Evolutionary conservation across 345 rosid species (phyloP), one percentile per base, ranked within the genome.

Genomic region (Trapa bicornis): DNA sequence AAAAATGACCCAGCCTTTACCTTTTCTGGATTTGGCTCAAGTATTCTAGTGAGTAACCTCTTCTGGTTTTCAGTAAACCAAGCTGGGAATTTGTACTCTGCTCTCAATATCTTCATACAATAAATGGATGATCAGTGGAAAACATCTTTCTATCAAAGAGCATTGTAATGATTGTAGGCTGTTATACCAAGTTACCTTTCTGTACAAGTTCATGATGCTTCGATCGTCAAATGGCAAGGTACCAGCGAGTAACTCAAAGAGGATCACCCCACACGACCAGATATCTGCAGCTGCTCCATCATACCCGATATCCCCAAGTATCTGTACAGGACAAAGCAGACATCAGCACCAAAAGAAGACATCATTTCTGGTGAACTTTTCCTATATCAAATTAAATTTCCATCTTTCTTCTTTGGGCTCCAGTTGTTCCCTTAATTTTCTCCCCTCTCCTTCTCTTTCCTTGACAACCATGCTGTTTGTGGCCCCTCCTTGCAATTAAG

Each of bases 211-310:
- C 72, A 83, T 73, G 65, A 93, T 89, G 38, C 80, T 88, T 36
- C 80, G 86, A 53, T 93, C 94, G 64, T 93, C 88, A 15, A 88
- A 93, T 4, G 92, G 96, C 11, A 89, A 84, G 77, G 65, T 67
- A 43, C 96, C 97, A 12, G 94, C 83, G 65, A 90, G 87, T 64
- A 87, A 73, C 64, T 93, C 96, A 64, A 90, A 93, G 66, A 93
- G 94, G 73, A 93, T 83, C 58, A 93, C 94, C 74, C 97, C 95
- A 72, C 94, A 90, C 13, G 98, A 88, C 97, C 98, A 90, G 66
- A 88, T 78, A 79, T 90, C 98, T 47, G 96, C 96, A 12, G 88
- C 86, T 70, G 96, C 91, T 74, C 96, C 98, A 36, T 89, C 79
- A 71, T 90, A 90, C 32, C 90, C 89, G 75, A 78, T 87, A 74